Base-by-base conservation (phyloP, 2,329 filamentous ascomycete species). In the Aspergillus unguis region DNA sequence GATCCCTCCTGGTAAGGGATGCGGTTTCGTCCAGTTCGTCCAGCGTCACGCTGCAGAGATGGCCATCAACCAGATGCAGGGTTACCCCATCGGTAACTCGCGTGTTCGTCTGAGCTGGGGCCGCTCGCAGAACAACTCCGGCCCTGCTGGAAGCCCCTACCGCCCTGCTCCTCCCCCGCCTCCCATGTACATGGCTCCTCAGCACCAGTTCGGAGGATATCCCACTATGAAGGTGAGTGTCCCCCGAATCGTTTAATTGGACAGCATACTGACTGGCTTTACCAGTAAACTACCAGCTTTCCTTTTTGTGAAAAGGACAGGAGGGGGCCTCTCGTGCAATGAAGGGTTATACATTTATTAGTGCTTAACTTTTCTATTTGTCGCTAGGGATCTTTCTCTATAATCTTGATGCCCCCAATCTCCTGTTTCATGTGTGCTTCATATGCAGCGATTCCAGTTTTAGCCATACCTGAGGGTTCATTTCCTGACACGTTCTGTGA, bases 51-150 rank as follows among this genome's bases (percentile, higher is more conserved):
- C 94, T 48, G 94, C 94, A 10, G 94, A 99, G 79, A 99, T 99
- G 94, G 94, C 94, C 63, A 99, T 99, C 83, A 99, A 99, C 78
- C 94, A 99, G 77, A 99, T 99, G 94, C 94, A 99, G 77, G 94
- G 94, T 56, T 99, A 99, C 72, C 94, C 94, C 26, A 99, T 99
- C 67, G 94, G 94, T 51, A 99, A 99, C 81, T 97, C 92, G 43
- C 91, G 94, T 61, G 94, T 99, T 55, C 91, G 94, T 66, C 83
- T 99, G 62, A 96, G 90, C 72, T 99, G 94, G 94, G 94, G 94
- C 59, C 89, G 94, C 60, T 95, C 89, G 50, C 94, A 99, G 81
- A 99, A 97, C 85, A 99, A 99, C 81, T 97, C 92, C 57, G 94
- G 94, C 53, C 86, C 86, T 49, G 94, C 95, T 55, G 94, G 94